Base-by-base conservation (phyloP, 73 alveolate genomes). In the Diophrys sp. region DNA sequence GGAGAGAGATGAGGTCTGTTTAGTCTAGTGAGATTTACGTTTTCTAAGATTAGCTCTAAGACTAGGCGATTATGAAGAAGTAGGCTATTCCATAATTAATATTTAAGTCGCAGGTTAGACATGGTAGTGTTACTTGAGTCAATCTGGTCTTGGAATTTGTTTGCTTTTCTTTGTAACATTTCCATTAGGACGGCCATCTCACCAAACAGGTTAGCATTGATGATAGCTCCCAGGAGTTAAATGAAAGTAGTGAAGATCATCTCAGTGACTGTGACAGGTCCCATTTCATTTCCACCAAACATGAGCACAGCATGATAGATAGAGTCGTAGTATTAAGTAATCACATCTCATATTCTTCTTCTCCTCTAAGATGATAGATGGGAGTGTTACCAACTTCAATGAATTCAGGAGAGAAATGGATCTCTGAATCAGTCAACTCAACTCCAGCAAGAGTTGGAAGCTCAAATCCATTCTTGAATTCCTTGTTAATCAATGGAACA, bases 161-260 rank as follows among this genome's bases (percentile, higher is more conserved):
- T 18, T 2, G 76, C 27, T 28, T 81, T 81, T 28, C 68, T 33
- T 27, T 81, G 62, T 24, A 81, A 34, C 31, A 54, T 24, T 8
- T 26, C 28, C 33, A 73, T 23, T 1, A 81, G 32, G 27, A 81
- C 90, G 0, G 84, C 90, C 55, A 81, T 8, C n/a, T 74, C 72
- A 2, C 90, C 90, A 66, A 81, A 81, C 24, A 81, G 29, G 30
- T 74, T 66, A 0, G 90, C 90, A 44, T 62, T 73, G n/a, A 81
- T 74, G 26, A 81, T 54, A 2, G 89, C 82, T 30, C 83, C 89
- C 24, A 73, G 54, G n/a, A 70, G 14, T 0, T 31, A 11, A 44
- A 78, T n/a, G 67, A 78, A 33, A 1, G 69, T 2, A 1, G 53
- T 1, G 31, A 70, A 24, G 0, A 31, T 31, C 23, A 70, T 70